phyloP scores from a whole-genome alignment of 2,329 filamentous ascomycete species.

The Verruconis gallopava region DNA sequence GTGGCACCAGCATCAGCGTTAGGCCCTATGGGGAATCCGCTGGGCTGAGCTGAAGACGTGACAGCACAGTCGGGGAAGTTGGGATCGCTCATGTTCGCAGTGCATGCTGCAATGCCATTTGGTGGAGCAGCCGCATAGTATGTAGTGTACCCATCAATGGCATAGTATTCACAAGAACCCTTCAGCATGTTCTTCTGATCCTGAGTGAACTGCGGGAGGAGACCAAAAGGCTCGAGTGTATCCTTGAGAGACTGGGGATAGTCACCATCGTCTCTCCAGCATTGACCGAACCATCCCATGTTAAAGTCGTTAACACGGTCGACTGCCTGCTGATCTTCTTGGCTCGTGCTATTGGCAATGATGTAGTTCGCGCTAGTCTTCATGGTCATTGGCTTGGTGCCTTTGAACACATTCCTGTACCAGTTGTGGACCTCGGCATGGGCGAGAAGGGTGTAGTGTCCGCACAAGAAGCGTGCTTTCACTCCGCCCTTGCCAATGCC shows the following conservation, averaged over 20 bases:
- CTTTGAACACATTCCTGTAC: conserved; percentile 34
- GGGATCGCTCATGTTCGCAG: conserved; percentile 26
- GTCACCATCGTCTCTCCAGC: conserved; percentile 33
- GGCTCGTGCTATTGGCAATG: conserved; percentile 13
- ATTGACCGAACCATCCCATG: conserved; percentile 43
- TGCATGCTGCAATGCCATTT: conserved; percentile 27
- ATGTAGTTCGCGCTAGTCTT: conserved; percentile 31
- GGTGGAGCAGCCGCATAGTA: conserved; percentile 19
- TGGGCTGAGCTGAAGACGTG: conserved; percentile 20
- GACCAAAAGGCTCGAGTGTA: conserved; percentile 24
- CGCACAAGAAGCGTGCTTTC: conserved; percentile 30
- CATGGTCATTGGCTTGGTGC: conserved; percentile 28
- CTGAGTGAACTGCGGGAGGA: conserved; percentile 25
- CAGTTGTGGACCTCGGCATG: conserved; percentile 32
- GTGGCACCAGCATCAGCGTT: conserved; percentile 27
- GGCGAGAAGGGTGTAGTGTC: conserved; percentile 30
- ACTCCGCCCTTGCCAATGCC: conserved; percentile 48
- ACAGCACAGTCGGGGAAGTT: conserved; percentile 30
- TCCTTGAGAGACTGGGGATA: conserved; percentile 27
- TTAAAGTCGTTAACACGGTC: conserved; percentile 30
- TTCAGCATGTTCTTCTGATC: conserved; percentile 30
- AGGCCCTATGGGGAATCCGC: conserved; percentile 34
- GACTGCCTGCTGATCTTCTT: conserved; percentile 17
- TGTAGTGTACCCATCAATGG: conserved; percentile 24
- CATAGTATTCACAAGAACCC: conserved; percentile 31